Conservation (phyloP, 108 stramenopile species). For the Cyclotella choctawhatcheeana region DNA sequence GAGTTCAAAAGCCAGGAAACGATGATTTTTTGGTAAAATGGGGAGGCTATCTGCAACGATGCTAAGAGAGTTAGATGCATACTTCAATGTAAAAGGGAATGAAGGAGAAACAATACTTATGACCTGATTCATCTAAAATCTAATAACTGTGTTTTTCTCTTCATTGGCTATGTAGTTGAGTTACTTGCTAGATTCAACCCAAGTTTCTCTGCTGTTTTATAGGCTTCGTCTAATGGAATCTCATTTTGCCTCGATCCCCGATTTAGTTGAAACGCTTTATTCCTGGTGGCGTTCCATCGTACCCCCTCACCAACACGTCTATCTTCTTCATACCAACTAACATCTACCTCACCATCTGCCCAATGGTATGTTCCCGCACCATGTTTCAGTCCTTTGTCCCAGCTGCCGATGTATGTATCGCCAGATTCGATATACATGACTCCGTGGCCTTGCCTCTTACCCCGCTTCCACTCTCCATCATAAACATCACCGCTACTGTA, state of each 20-base stretch:
- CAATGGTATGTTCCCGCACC: conserved; percentile 58
- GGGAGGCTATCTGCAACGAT: too few species aligned
- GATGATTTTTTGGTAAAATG: too few species aligned
- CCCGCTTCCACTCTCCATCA: conserved; percentile 48
- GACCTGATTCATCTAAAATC: too few species aligned
- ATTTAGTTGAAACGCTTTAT: conserved; percentile 40
- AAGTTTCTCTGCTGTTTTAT: conserved; percentile 40
- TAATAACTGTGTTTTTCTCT: too few species aligned
- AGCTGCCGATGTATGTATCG: conserved; percentile 51
- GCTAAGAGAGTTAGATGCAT: too few species aligned
- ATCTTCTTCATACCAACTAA: conserved; percentile 57
- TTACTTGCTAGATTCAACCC: conserved; percentile 49
- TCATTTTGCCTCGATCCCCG: conserved; percentile 49
- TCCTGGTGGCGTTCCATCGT: conserved; percentile 43
- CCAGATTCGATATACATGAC: conserved; percentile 57
- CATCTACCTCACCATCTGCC: conserved; percentile 57
- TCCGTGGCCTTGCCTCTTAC: conserved; percentile 51
- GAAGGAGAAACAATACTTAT: too few species aligned
- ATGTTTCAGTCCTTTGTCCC: conserved; percentile 54
- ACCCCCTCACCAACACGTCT: conserved; percentile 46
- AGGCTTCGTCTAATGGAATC: conserved; percentile 46
- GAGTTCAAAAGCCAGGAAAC: too few species aligned
- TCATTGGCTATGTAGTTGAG: too few species aligned
- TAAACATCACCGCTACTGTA: conserved; percentile 59
- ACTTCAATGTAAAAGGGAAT: too few species aligned